Conservation (phyloP, 306 rosid species). For the Begonia loranthoides region DNA sequence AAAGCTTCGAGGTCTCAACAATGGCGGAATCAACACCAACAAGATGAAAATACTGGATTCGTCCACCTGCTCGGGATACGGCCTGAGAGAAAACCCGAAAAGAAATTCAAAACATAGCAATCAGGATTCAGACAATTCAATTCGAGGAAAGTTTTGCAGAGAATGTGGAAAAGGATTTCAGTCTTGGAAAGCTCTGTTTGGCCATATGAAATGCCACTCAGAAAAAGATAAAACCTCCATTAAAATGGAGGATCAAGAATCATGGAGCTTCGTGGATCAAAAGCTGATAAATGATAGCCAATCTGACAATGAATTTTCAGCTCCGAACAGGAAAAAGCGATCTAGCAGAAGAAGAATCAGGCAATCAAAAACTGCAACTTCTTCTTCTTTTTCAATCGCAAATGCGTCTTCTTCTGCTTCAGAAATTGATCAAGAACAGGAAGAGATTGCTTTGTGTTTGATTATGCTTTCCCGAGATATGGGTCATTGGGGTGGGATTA, state of each 20-base stretch:
- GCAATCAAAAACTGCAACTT: conserved; percentile 18
- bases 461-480: conserved; percentile 74
- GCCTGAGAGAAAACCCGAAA: conserved; percentile 69
- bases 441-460: conserved; percentile 81
- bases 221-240: conserved; percentile 35
- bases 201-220: conserved; percentile 88
- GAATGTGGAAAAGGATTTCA: conserved; percentile 73
- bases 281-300: conserved; percentile 41
- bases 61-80: conserved; percentile 25
- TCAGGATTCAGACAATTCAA: conserved; percentile 29
- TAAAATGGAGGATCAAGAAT: conserved; percentile 49
- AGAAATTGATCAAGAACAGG: conserved; percentile 70
- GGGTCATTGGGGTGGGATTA: conserved; percentile 35
- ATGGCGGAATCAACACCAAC: conserved; percentile 18
- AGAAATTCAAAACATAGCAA: conserved; percentile 53
- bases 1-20: conserved; percentile 19
- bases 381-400: conserved; percentile 29
- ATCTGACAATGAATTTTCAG: conserved; percentile 52
- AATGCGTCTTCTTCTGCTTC: conserved; percentile 40
- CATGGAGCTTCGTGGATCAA: conserved; percentile 31
- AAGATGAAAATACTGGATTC: conserved; percentile 5
- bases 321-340: conserved; percentile 41
- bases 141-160: conserved; percentile 45
- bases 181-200: conserved; percentile 78
- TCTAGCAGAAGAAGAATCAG: conserved; percentile 51